Evolutionary conservation across 345 rosid species (phyloP).

Genomic region (Salix udensis): DNA sequence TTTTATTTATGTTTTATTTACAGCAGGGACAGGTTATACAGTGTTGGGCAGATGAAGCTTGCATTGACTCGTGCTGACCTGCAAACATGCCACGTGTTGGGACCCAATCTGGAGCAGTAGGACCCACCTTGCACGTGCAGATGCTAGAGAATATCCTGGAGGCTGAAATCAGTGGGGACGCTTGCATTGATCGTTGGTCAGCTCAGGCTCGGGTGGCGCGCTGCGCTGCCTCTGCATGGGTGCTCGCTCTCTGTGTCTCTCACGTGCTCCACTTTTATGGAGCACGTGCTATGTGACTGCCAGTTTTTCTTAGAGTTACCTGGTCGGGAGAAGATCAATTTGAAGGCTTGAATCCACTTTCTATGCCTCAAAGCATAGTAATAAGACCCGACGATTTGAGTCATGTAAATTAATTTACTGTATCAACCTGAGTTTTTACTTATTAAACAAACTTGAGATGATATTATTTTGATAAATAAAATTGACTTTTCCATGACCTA

Average conservation of each 20-base stretch:
- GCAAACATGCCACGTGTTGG: slow-evolving; percentile 15
- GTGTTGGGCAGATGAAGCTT: neutral
- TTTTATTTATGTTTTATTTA: too few relatives aligned
- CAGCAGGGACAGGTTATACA: too few relatives aligned
- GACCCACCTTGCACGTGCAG: slow-evolving; percentile 16
- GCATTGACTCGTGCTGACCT: neutral
- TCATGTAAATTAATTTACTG: too few relatives aligned
- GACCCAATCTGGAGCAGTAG: neutral
- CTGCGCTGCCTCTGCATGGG: neutral
- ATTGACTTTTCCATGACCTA: too few relatives aligned
- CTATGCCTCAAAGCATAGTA: neutral
- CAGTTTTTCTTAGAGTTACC: neutral
- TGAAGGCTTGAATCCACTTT: neutral
- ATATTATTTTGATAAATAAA: too few relatives aligned
- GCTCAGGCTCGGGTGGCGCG: neutral
- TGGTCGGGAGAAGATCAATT: neutral
- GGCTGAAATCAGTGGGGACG: neutral
- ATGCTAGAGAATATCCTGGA: slow-evolving; percentile 12
- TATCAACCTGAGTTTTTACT: too few relatives aligned
- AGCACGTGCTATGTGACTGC: neutral
- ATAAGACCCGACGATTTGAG: too few relatives aligned
- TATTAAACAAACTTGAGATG: too few relatives aligned
- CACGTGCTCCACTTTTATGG: neutral
- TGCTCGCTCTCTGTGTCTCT: neutral
- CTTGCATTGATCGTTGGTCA: neutral